Conservation (phyloP, 495 filamentous ascomycete species). For the Chlorociboria aeruginascens region DNA sequence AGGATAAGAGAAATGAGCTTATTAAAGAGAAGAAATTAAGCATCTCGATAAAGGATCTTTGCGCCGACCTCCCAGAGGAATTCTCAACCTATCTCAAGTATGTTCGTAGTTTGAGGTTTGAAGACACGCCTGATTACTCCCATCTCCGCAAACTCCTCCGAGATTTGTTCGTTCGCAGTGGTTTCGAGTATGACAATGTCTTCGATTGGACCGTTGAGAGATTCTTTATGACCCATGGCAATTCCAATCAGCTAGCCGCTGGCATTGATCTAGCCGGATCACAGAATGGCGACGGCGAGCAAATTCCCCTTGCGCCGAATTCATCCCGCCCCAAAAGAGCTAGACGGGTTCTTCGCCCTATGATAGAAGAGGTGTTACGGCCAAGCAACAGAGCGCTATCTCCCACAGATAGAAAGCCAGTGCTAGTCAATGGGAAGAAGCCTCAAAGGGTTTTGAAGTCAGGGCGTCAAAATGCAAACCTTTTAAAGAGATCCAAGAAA, state of each 20-base stretch:
- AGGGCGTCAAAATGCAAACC: too few species aligned
- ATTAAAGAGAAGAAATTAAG: conserved; percentile 99
- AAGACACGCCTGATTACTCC: conserved; percentile 99
- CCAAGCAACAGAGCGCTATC: too few species aligned
- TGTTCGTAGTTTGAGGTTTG: conserved; percentile 95
- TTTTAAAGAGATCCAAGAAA: too few species aligned
- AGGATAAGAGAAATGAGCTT: conserved; percentile 99
- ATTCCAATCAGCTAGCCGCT: too few species aligned
- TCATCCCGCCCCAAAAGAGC: too few species aligned
- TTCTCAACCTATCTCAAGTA: conserved; percentile 99
- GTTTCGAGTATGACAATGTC: conserved; percentile 99
- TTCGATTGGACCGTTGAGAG: conserved; percentile 99
- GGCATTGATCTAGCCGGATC: conserved; percentile 7
- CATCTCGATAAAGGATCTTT: conserved; percentile 96
- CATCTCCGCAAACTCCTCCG: conserved; percentile 99
- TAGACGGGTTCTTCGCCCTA: too few species aligned
- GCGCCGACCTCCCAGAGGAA: conserved; percentile 98
- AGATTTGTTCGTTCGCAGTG: conserved; percentile 96
- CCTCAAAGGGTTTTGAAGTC: too few species aligned
- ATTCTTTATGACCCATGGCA: conserved; percentile 27
- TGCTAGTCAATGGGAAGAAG: too few species aligned
- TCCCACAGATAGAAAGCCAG: too few species aligned
- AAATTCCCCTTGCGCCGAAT: too few species aligned
- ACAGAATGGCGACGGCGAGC: conserved; percentile 3
- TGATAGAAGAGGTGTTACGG: too few species aligned